phyloP scores from a whole-genome alignment of 2,329 filamentous ascomycete species.

The Colletotrichum somersetense region DNA sequence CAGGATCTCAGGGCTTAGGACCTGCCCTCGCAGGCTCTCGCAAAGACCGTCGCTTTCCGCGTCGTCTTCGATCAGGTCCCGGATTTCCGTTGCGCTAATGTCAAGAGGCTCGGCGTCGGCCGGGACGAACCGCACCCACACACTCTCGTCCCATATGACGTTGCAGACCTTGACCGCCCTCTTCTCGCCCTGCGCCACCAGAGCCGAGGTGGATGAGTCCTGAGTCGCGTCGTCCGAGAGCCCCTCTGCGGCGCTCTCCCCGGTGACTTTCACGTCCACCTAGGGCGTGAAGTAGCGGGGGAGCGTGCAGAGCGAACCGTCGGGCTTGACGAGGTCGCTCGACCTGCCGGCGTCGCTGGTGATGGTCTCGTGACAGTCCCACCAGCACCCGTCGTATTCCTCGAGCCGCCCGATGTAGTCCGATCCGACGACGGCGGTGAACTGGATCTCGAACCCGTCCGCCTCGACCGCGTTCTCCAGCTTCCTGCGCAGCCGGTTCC shows the following conservation, averaged over 20 bases:
- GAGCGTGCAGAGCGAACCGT: neutral
- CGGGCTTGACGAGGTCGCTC: neutral
- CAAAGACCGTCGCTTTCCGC: neutral
- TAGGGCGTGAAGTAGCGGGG: neutral
- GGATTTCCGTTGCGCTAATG: neutral
- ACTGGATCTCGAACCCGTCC: slow-evolving; percentile 3
- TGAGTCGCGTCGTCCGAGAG: no score
- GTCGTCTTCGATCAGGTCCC: neutral
- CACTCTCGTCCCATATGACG: no score
- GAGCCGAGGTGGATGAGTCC: neutral
- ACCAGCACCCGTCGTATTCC: neutral
- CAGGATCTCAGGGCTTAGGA: neutral
- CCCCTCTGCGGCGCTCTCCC: neutral
- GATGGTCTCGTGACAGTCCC: neutral
- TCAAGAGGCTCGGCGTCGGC: neutral
- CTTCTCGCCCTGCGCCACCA: neutral
- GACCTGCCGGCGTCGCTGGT: neutral
- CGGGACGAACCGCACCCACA: slow-evolving; percentile 11
- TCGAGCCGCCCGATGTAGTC: neutral
- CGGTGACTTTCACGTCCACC: neutral
- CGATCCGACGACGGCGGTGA: neutral
- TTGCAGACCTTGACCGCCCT: neutral
- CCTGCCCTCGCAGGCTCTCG: neutral
- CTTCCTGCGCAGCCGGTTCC: neutral
- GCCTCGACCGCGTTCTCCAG: neutral